Conservation (phyloP, 2,329 filamentous ascomycete genomes). For the Trichoderma cornu-damae region DNA sequence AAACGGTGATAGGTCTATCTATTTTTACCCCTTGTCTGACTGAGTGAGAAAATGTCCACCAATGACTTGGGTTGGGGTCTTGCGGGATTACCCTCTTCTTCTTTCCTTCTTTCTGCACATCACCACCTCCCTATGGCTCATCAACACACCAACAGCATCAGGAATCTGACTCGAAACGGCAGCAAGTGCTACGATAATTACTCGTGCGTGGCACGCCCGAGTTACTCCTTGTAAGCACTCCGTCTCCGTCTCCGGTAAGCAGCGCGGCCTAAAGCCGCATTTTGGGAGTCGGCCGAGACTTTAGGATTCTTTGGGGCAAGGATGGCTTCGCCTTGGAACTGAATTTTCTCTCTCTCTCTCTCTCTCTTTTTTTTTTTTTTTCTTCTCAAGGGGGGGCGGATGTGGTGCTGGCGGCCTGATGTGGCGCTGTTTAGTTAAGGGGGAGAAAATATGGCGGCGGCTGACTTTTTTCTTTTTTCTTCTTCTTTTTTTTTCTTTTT, state of each 20-base stretch:
- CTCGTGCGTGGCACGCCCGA: not conserved
- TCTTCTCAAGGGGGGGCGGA: not conserved
- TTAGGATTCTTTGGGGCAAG: not conserved
- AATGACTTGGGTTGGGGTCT: too few species aligned
- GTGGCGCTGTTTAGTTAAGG: not conserved
- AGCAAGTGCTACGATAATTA: not conserved
- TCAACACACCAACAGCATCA: not conserved
- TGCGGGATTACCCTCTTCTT: not conserved
- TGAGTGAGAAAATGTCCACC: not conserved
- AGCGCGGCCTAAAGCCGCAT: not conserved
- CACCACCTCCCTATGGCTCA: too few species aligned
- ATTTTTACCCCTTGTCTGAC: not conserved
- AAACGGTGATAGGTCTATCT: too few species aligned
- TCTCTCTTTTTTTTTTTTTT: not conserved
- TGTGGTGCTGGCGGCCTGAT: slow-evolving; percentile 3
- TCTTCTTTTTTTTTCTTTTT: not conserved
- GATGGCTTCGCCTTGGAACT: not conserved
- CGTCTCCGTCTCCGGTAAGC: not conserved
- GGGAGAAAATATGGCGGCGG: not conserved
- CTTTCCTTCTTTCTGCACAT: not conserved
- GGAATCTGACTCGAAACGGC: not conserved
- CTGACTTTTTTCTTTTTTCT: not conserved
- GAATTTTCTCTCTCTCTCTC: too few species aligned
- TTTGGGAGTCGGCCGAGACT: not conserved
- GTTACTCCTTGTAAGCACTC: not conserved